phyloP scores from a whole-genome alignment of 2,329 filamentous ascomycete species.

The Mycocentrospora acerina region DNA sequence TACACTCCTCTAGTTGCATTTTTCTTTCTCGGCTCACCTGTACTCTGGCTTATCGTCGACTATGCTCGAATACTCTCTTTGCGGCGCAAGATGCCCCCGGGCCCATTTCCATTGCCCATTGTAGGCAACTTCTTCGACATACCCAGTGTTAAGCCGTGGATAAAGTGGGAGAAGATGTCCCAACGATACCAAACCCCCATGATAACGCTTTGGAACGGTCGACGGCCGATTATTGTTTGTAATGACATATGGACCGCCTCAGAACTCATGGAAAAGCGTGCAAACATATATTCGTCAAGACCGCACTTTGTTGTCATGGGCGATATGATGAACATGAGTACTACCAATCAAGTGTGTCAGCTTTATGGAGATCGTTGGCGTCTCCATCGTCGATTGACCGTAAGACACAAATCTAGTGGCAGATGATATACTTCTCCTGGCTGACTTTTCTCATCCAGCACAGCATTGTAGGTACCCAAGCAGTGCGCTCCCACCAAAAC shows the following conservation, averaged over 20 bases:
- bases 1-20: too few relatives aligned
- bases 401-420: too few relatives aligned
- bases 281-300: slow-evolving; percentile 55
- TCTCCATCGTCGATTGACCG: slow-evolving; percentile 34
- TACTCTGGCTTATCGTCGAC: too few relatives aligned
- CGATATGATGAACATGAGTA: slow-evolving; percentile 41
- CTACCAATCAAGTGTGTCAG: too few relatives aligned
- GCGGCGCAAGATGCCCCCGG: too few relatives aligned
- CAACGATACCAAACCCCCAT: slow-evolving; percentile 52
- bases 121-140: slow-evolving; percentile 59
- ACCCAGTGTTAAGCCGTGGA: slow-evolving; percentile 58
- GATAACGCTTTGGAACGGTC: slow-evolving; percentile 58
- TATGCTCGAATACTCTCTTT: too few relatives aligned
- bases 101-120: slow-evolving; percentile 56
- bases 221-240: slow-evolving; percentile 40
- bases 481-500: slow-evolving; percentile 47
- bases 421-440: too few relatives aligned
- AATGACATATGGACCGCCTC: slow-evolving; percentile 53
- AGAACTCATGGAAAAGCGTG: slow-evolving; percentile 56
- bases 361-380: slow-evolving; percentile 39
- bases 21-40: too few relatives aligned
- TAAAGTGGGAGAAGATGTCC: slow-evolving; percentile 58
- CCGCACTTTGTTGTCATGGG: slow-evolving; percentile 50
- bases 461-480: too few relatives aligned
- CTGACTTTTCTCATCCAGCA: too few relatives aligned